Conservation (phyloP, 257 asterid species). For the Solanum arcanum region DNA sequence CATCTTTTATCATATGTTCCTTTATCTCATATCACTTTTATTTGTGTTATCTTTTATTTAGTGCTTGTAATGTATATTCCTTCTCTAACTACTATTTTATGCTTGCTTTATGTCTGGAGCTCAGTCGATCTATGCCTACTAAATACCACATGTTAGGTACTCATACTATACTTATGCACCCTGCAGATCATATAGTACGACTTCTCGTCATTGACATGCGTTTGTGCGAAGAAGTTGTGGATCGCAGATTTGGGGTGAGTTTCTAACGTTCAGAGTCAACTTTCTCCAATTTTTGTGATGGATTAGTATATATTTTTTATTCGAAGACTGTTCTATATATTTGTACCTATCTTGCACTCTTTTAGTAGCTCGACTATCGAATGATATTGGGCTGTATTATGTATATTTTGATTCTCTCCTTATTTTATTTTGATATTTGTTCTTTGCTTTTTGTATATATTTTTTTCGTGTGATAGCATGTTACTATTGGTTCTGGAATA, state of each 20-base stretch:
- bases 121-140: neutral
- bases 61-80: neutral
- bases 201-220: neutral
- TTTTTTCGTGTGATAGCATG: neutral
- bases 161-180: neutral
- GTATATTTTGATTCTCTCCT: neutral
- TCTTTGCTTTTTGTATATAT: neutral
- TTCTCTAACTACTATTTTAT: neutral
- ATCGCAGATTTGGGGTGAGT: neutral
- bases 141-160: neutral
- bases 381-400: neutral
- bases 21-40: neutral
- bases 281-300: neutral
- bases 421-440: neutral
- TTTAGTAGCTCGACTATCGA: neutral
- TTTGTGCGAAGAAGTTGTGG: neutral
- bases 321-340: neutral
- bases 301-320: neutral
- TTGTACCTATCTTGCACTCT: neutral
- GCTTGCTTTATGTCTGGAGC: neutral
- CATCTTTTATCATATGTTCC: neutral
- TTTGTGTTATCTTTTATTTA: neutral
- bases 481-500: neutral
- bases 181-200: neutral
- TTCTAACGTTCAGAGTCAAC: neutral